Conservation (phyloP, 2,329 filamentous ascomycete genomes). For the Zalaria obscura region DNA sequence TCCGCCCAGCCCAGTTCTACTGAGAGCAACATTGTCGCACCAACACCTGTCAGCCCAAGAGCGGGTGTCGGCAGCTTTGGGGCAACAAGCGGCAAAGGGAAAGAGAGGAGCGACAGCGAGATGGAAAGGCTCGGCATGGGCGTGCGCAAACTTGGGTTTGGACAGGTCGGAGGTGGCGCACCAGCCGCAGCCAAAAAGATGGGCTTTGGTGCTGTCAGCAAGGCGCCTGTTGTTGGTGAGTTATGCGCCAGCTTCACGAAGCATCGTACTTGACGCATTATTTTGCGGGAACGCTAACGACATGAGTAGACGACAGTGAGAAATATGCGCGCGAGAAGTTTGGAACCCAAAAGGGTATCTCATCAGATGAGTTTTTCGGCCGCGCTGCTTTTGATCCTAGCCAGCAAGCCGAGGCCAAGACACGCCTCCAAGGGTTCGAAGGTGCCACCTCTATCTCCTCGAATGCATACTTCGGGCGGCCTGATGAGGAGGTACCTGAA, state of each 20-base stretch:
- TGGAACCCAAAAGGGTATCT: conserved; percentile 85
- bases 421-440: conserved; percentile 79
- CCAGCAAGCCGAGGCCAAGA: conserved; percentile 73
- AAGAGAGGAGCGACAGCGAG: conserved; percentile 52
- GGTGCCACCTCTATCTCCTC: conserved; percentile 85
- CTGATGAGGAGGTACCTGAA: conserved; percentile 56
- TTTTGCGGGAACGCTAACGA: neutral
- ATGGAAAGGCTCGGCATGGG: conserved; percentile 86
- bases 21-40: conserved; percentile 52
- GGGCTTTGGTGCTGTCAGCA: conserved; percentile 62
- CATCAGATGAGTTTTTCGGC: conserved; percentile 95
- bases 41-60: conserved; percentile 60
- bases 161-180: conserved; percentile 54
- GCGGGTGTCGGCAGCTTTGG: conserved; percentile 46
- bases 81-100: conserved; percentile 33
- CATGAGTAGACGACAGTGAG: conserved; percentile 51
- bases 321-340: conserved; percentile 80
- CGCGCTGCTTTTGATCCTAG: conserved; percentile 73
- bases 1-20: conserved; percentile 27
- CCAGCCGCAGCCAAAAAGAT: conserved; percentile 48
- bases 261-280: neutral
- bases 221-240: conserved; percentile 49
- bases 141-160: conserved; percentile 71
- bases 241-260: neutral
- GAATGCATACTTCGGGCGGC: conserved; percentile 92